Conservation (phyloP, 2,329 filamentous ascomycete species). For the Lecanicillium sp. region DNA sequence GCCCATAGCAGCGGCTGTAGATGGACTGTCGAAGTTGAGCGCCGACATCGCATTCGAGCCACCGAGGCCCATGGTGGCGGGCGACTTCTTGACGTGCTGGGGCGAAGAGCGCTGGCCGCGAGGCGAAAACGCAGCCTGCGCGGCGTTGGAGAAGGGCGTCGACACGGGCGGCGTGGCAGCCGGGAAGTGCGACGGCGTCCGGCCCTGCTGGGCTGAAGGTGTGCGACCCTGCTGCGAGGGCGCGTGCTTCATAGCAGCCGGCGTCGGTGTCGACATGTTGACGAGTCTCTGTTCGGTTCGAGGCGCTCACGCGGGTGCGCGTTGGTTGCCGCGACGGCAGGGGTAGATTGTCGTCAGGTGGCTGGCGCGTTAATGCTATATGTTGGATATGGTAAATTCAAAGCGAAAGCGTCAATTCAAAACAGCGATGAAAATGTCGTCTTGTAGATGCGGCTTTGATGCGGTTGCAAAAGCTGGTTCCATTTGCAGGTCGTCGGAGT, state of each 20-base stretch:
- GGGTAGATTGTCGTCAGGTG: too few species aligned
- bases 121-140: constrained; percentile 54
- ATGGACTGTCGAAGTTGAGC: constrained; percentile 59
- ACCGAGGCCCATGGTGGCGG: constrained; percentile 47
- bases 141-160: constrained; percentile 57
- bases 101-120: constrained; percentile 54
- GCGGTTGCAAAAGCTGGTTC: neutral
- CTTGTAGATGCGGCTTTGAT: too few species aligned
- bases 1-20: constrained; percentile 55
- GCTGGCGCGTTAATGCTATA: too few species aligned
- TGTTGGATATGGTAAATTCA: neutral
- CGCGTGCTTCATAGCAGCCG: constrained; percentile 43
- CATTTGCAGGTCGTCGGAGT: neutral
- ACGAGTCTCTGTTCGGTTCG: neutral
- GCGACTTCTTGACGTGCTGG: constrained; percentile 59
- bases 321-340: constrained; percentile 1
- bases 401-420: too few species aligned
- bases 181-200: constrained; percentile 44
- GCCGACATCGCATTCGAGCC: constrained; percentile 39
- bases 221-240: constrained; percentile 38
- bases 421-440: too few species aligned
- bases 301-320: neutral
- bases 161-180: constrained; percentile 60
- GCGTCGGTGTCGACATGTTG: constrained; percentile 45
- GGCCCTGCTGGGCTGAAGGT: constrained; percentile 43